Evolutionary conservation across 805 yeast species (phyloP).

Genomic region (Grigorovia humatica): DNA sequence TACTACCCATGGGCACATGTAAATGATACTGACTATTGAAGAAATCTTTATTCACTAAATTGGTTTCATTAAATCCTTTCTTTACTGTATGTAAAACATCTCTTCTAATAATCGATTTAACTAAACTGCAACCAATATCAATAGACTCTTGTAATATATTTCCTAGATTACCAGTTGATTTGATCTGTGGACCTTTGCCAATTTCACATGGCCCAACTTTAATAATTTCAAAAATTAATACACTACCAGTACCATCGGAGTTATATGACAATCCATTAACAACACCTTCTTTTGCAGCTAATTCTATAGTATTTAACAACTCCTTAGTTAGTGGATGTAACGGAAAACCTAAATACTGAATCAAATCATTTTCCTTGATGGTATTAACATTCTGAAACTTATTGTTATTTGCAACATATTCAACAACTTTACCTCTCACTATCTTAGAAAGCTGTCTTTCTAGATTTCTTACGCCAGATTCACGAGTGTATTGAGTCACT

Average conservation of each 20-base stretch:
- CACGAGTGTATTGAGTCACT: constrained; percentile 82
- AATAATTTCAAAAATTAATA: constrained; percentile 68
- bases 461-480: constrained; percentile 89
- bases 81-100: constrained; percentile 34
- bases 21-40: constrained; percentile 65
- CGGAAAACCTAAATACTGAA: constrained; percentile 62
- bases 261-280: constrained; percentile 86
- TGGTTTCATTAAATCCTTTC: constrained; percentile 28
- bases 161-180: constrained; percentile 87
- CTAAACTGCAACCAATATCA: constrained; percentile 74
- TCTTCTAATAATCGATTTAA: constrained; percentile 50
- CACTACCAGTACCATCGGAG: constrained; percentile 78
- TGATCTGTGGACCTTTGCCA: constrained; percentile 37
- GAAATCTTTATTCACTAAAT: constrained; percentile 36
- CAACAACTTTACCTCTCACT: constrained; percentile 80
- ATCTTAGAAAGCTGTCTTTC: constrained; percentile 81
- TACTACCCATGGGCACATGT: constrained; percentile 85
- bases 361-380: constrained; percentile 40
- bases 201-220: constrained; percentile 38
- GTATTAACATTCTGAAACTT: constrained; percentile 28
- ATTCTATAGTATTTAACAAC: constrained; percentile 34
- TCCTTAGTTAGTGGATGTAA: constrained; percentile 35
- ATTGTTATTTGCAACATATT: constrained; percentile 51
- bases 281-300: constrained; percentile 52
- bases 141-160: constrained; percentile 96